Evolutionary conservation across 306 rosid genomes (phyloP), one percentile per base, ranked within the genome.

Genomic region (Rubus parviflorus): DNA sequence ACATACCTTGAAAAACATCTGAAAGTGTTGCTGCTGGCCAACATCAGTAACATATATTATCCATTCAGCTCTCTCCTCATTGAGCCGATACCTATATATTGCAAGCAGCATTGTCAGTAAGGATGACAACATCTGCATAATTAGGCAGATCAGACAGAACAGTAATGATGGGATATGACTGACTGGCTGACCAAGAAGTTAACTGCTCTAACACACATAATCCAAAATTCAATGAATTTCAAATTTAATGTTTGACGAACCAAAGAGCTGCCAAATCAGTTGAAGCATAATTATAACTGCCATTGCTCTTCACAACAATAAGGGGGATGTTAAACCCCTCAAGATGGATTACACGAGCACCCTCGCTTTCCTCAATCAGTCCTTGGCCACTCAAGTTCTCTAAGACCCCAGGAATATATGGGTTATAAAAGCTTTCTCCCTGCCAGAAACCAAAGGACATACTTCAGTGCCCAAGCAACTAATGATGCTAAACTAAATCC

Each of bases 341-440:
- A 42, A 96, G 40, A 74, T 72, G 84, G 77, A 96, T 91, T 77
- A 96, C 97, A 61, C 90, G 97, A 54, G 98, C 99, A 75, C 99
- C 99, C 35, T 92, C 74, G 41, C 93, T 87, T 20, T 92, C 99
- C 84, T 89, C 89, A 81, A 96, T 75, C 67, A 92, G 62, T 76
- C 93, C 96, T 82, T 87, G 78, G 43, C 78, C 80, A 74, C 80
- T 83, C 85, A 96, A 82, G 65, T 86, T 87, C 78, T 91, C 87
- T 80, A 96, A 81, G 81, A 84, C 91, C 70, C 80, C 89, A 46
- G 98, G 93, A 65, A 96, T 96, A 84, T 75, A 88, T 56, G 97
- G 94, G 86, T 91, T 89, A 79, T 88, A 96, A 86, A 88, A 92
- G 89, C 99, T 96, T 81, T 96, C 99, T 76, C 99, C 99, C 99